These are phyloP conservation scores for Microcera coccophila DNA, from an alignment of 2,329 filamentous ascomycete genomes.

Conservation along the genomic window DNA sequence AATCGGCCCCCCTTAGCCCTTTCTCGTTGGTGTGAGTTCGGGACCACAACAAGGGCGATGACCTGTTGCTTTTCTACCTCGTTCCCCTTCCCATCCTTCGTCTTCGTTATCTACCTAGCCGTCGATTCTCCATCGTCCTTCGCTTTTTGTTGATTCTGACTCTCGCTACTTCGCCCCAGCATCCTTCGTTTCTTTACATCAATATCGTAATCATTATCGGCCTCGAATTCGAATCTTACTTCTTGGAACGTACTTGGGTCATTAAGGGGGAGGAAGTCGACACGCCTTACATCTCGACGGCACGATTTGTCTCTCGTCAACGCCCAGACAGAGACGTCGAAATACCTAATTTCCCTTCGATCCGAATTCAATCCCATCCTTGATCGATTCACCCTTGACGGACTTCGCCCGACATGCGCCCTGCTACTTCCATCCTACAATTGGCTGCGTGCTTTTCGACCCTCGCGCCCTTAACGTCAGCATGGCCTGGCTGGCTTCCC, in stretches of 20 bases:
- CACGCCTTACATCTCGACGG: conserved; percentile 1
- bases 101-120: conserved; percentile 10
- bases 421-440: conserved; percentile 43
- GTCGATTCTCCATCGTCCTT: not conserved
- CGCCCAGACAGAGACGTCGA: too few relatives aligned
- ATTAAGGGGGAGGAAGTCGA: conserved; percentile 1
- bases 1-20: too few relatives aligned
- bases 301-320: conserved; percentile 4
- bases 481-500: conserved; percentile 56
- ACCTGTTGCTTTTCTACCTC: not conserved
- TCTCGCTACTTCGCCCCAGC: not conserved
- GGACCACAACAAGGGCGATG: too few relatives aligned
- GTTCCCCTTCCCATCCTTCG: not conserved
- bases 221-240: not conserved
- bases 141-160: not conserved
- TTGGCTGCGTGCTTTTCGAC: conserved; percentile 50
- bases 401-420: conserved; percentile 43
- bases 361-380: not conserved
- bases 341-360: too few relatives aligned
- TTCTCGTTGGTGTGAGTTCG: too few relatives aligned
- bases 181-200: not conserved
- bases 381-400: conserved; percentile 4
- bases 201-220: not conserved
- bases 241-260: not conserved
- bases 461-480: conserved; percentile 47